phyloP scores from a whole-genome alignment of 192 early-diverging fungal genomes.

The Backusella psychrophila region DNA sequence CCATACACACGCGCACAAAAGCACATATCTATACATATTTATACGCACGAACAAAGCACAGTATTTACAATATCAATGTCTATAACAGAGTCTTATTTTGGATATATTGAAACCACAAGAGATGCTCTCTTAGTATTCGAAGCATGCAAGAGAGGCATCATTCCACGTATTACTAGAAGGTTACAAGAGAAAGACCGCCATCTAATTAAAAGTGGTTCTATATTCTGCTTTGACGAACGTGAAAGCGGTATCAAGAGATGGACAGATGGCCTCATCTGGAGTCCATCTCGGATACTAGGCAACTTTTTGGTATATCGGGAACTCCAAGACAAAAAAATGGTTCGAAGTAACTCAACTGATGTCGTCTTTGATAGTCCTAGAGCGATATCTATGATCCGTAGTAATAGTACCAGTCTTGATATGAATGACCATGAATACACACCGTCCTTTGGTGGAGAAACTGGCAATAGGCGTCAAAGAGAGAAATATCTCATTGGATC shows the following conservation, averaged over 20 bases:
- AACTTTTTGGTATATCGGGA: constrained; percentile 84
- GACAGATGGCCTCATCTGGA: constrained; percentile 84
- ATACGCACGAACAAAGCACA: neutral
- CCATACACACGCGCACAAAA: neutral
- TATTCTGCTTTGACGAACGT: constrained; percentile 83
- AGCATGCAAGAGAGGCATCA: constrained; percentile 63
- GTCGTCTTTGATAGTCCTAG: neutral
- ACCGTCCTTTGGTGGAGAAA: neutral
- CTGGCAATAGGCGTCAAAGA: constrained; percentile 24
- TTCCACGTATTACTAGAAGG: constrained; percentile 65
- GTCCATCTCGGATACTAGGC: constrained; percentile 77
- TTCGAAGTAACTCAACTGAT: constrained; percentile 2
- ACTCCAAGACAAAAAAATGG: constrained; percentile 37
- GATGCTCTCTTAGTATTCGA: constrained; percentile 78
- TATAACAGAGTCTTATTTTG: constrained; percentile 45
- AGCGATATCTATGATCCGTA: neutral
- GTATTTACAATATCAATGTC: neutral
- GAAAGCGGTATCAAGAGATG: constrained; percentile 82
- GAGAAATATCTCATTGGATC: constrained; percentile 53
- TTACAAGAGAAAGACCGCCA: constrained; percentile 71
- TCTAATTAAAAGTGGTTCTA: constrained; percentile 65
- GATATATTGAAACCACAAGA: constrained; percentile 68
- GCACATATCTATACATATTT: neutral
- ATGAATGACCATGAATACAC: neutral
- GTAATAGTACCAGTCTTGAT: neutral